Percentiles rank a stretch among this genome's conserved stretches.
phyloP scores from a whole-genome alignment of 2,329 filamentous ascomycete genomes.

The Penicillium sp. region DNA sequence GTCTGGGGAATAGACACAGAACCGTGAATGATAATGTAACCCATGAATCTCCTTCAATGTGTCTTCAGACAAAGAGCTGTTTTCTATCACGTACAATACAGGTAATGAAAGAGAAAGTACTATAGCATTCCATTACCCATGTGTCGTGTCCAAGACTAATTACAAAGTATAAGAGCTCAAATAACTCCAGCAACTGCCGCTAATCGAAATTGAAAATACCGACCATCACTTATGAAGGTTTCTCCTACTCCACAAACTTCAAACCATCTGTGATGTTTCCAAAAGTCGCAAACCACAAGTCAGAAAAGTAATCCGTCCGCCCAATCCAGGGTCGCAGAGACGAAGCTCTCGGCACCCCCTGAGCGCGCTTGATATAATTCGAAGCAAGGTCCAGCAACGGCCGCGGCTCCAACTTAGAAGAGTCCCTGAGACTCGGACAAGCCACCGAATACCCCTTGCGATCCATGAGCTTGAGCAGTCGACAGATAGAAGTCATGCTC shows the following conservation, averaged over 20 bases:
- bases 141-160: background rate
- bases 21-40: background rate
- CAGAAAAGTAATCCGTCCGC: background rate
- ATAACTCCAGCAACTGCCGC: background rate
- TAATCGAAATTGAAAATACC: background rate
- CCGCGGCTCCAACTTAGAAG: background rate
- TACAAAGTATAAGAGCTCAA: background rate
- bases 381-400: background rate
- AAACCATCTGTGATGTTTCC: background rate
- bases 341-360: background rate
- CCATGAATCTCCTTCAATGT: background rate
- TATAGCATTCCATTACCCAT: background rate
- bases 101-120: background rate
- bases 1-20: constrained; percentile 2
- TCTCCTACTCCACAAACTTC: background rate
- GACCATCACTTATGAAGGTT: background rate
- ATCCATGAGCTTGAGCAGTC: background rate
- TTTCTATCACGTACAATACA: background rate
- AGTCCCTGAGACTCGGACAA: background rate
- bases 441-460: background rate
- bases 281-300: background rate
- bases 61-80: background rate
- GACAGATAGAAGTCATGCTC: background rate
- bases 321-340: background rate
- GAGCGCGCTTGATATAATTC: background rate